phyloP scores from a whole-genome alignment of 2,329 filamentous ascomycete species.

The Sarocladiaceae sp. region DNA sequence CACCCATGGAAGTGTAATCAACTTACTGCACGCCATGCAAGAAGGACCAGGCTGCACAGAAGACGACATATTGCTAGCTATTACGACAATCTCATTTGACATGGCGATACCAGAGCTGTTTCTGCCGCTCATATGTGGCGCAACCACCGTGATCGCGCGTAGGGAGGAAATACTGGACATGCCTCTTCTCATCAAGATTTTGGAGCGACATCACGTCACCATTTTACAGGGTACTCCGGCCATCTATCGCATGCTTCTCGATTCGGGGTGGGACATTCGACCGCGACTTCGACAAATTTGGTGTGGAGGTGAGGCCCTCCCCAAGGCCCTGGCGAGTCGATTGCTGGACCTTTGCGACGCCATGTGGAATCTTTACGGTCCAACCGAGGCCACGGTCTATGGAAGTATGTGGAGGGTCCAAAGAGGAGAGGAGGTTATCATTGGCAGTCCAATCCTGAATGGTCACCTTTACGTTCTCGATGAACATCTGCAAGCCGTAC shows the following conservation, averaged over 20 bases:
- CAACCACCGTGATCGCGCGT: constrained; percentile 14
- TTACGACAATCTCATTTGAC: constrained; percentile 17
- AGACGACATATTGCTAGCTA: constrained; percentile 15
- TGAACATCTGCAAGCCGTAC: constrained; percentile 25
- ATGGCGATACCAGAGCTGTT: constrained; percentile 16
- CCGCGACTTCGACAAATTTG: constrained; percentile 13
- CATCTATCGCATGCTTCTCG: constrained; percentile 17
- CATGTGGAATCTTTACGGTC: constrained; percentile 24
- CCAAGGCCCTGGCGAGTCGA: constrained; percentile 12
- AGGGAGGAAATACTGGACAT: constrained; percentile 12
- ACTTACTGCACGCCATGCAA: constrained; percentile 13
- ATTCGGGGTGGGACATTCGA: constrained; percentile 13
- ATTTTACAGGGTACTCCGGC: constrained; percentile 17
- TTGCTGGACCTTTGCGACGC: constrained; percentile 12
- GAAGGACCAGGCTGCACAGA: constrained; percentile 13
- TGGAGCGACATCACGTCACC: constrained; percentile 14
- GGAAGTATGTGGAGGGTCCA: constrained; percentile 19
- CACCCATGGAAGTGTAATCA: constrained; percentile 14
- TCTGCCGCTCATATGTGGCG: constrained; percentile 15
- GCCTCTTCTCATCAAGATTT: constrained; percentile 10
- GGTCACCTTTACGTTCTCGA: constrained; percentile 36
- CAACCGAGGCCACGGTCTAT: constrained; percentile 21
- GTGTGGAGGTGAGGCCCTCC: constrained; percentile 13
- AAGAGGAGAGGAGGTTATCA: constrained; percentile 14
- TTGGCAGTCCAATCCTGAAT: constrained; percentile 18